Base-by-base conservation (phyloP, 2,329 filamentous ascomycete genomes). In the Cryphonectria radicalis region DNA sequence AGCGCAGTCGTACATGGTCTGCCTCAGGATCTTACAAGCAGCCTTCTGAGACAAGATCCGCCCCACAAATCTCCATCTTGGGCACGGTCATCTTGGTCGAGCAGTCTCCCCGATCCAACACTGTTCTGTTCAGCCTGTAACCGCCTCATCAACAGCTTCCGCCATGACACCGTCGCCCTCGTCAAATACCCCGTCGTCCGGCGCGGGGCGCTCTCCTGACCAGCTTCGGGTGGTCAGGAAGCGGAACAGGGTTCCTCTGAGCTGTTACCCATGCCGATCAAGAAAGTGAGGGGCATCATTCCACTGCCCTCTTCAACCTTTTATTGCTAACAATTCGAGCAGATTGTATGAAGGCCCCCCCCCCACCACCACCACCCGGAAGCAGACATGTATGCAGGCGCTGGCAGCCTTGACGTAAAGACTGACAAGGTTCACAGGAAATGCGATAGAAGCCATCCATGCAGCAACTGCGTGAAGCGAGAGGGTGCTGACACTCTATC, bases 391-490 rank as follows among this genome's bases (percentile, higher is more conserved):
- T 35, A 55, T 40, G 32, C 32, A 28, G 42, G 37, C 25, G 25
- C 17, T 17, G 14, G 53, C 50, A 43, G 22, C 46, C 32, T 17
- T 22, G 42, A 50, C 19, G 32, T n/a, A 22, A 50, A 40, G 28
- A 28, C 66, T 68, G 57, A 68, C 42, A 42, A 22, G 3, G 3
- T 43, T 73, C 90, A 87, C 77, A 88, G 96, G 81, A 98, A 98
- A 89, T 98, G 95, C 84, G 97, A 98, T 81, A 91, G 96, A 78
- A 90, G 89, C 74, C 90, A 94, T 75, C 95, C 95, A 70, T 98
- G 94, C 83, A 94, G 96, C 82, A 98, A 98, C 80, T 98, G 95
- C 81, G 90, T 93, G 72, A 97, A 97, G 83, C 91, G 94, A 77
- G 93, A 97, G 82, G 91, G 95, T 77, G 91, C 90, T 75, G 93